Base-by-base conservation (phyloP, 2,329 filamentous ascomycete genomes). In the Arachnomyces sp. region DNA sequence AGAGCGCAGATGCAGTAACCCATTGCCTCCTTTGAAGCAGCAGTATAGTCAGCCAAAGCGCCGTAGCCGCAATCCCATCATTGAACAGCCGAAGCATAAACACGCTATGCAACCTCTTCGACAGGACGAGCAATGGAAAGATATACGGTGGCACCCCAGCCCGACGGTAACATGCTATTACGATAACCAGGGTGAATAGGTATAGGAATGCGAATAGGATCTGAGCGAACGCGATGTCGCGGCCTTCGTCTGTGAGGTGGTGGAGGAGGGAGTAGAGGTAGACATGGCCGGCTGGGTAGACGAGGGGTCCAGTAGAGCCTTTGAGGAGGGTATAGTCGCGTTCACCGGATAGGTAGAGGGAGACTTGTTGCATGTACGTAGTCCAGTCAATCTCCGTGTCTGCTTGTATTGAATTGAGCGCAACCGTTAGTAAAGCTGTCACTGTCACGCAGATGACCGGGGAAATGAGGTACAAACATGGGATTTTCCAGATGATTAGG, bases 361-460 rank as follows among this genome's bases (percentile, higher is more conserved):
- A 66, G 33, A 96, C 73, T 57, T 98, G 92, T 60, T 95, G 76
- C 89, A 98, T 96, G 64, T 98, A 98, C 0, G 92, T 87, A 43
- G 74, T 76, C 90, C 90, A 98, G 66, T 98, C 92, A 56, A 98
- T 98, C 64, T 98, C 92, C 32, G 92, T 98, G 60, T 98, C 92
- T 85, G n/a, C n/a, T n/a, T n/a, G 50, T 32, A 25, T 25, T 25
- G 9, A 25, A 25, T 15, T 13, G 36, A 38, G 74, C 50, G 32
- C 35, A 33, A 49, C 8, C 45, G 35, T 46, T 39, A 42, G 28
- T 31, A 28, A n/a, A 39, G 28, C 29, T 16, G 32, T 20, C n/a
- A 17, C 9, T 36, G 12, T 28, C n/a, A 3, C 28, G 38, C 17
- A 32, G 28, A 18, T 28, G 18, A 20, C 14, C 29, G 13, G 20